Base-by-base conservation (phyloP, 192 early-diverging fungal species). In the Entomortierella chlamydospora region DNA sequence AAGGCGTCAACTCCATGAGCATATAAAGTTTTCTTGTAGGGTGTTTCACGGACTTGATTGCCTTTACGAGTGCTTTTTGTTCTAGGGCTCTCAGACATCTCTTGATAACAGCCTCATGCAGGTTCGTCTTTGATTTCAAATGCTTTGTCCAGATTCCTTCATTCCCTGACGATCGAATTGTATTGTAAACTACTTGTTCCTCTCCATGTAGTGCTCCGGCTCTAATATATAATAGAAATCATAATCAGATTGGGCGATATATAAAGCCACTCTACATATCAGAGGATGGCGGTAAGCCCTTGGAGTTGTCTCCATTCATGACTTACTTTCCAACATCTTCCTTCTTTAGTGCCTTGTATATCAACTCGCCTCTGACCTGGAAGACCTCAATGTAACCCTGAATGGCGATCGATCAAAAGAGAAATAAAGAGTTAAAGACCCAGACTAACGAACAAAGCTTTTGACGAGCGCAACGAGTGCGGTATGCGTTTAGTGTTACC, bases 1-100 rank as follows among this genome's bases (percentile, higher is more conserved):
- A 95, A 6, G 96, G 96, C 6, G 88, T 87, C 23, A 96, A 56
- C 51, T 95, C 90, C 64, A 85, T 90, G 12, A 98, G 85, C 93
- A 99, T 97, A 67, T 97, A 97, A 23, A 95, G 84, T 60, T 96
- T 97, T 59, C 91, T 90, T 11, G 92, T 95, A 8, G 95, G 94
- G 73, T 89, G 88, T 90, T 98, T 97, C 73, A 97, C 91, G 15
- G 93, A 91, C 66, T 97, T 97, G 64, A 97, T 87, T 18, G 88
- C 83, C 76, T 97, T 97, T 50, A 97, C 95, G 42, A 95, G 67
- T 61, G 85, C 83, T 54, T 89, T 91, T 68, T 92, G 91, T 70
- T 98, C 96, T 25, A 98, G 85, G 15, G 57, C 81, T 69, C 95
- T 95, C 31, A 97, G 84, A 61, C 88, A 85, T 50, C 93, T 91